Evolutionary conservation across 169 alveolate species (phyloP), one percentile per base, ranked within the genome.

Genomic region (Plasmodium fragile): DNA sequence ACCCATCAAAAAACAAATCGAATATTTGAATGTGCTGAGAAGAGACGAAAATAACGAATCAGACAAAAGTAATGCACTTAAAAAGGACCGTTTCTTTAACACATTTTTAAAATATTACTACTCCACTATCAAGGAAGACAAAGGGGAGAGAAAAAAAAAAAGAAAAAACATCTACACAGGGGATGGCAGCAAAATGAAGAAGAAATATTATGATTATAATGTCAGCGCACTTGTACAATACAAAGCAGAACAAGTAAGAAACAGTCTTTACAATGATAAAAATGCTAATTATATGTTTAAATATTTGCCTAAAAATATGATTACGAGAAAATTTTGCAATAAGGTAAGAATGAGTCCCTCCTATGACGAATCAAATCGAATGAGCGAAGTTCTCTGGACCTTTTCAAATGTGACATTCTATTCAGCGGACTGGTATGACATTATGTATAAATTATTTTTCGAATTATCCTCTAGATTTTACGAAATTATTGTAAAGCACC

Each of bases 341-440:
- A 73, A 85, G 4, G 34, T 69, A 75, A 73, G 65, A 81, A 55
- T n/a, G 39, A 55, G 7, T n/a, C 5, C 22, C n/a, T 41, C 25
- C 13, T 25, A 85, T 52, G 69, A 16, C 39, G 79, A 28, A 41
- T 43, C 53, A 34, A 72, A 55, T 36, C 22, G 65, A 18, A 16
- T n/a, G 28, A 69, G 28, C 43, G 93, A 85, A 73, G 75, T 85
- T 32, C 36, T 73, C 13, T 85, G 85, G 87, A 85, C 93, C 6
- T 85, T 36, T 22, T 85, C 93, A 55, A 89, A 78, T 78, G 94
- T 78, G 16, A 89, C 73, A 55, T 78, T 77, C 81, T 89, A 89
- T 78, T 53, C 94, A 25, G 79, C 90, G 10, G 94, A 89, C 71
- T 89, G 94, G 94, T 89, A 89, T 89, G 94, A 89, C 49, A 89